Conservation (phyloP, 2,329 filamentous ascomycete genomes). For the Penicillium janthinellum region DNA sequence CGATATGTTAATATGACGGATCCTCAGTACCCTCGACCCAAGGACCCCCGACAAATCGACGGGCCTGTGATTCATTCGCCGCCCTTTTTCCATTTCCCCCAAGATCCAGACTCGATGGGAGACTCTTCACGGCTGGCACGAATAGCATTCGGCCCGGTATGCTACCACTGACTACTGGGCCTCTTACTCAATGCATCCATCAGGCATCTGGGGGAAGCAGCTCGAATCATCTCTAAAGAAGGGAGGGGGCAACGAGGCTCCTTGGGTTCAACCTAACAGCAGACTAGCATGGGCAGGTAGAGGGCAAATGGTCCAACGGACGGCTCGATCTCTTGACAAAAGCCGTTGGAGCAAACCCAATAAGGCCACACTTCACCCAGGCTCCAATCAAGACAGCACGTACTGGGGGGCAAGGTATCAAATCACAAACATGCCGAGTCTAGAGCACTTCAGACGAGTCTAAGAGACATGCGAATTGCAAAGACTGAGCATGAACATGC, state of each 20-base stretch:
- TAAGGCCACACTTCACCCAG: not conserved
- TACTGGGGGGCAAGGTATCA: not conserved
- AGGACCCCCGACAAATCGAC: constrained; percentile 27
- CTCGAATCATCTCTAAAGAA: not conserved
- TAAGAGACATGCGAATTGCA: not conserved
- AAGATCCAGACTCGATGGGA: not conserved
- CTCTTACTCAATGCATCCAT: not conserved
- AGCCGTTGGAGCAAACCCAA: not conserved
- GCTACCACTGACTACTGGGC: not conserved
- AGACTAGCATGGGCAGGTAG: not conserved
- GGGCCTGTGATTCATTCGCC: constrained; percentile 2
- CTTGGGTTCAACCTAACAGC: not conserved
- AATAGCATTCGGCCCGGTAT: not conserved
- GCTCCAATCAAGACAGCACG: not conserved
- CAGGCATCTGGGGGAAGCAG: not conserved
- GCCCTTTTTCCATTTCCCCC: not conserved
- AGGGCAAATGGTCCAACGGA: not conserved
- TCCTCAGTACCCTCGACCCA: constrained; percentile 34
- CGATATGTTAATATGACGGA: constrained; percentile 47
- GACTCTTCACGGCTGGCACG: not conserved
- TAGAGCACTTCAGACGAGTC: not conserved
- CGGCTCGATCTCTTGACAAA: not conserved
- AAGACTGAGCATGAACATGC: not conserved
- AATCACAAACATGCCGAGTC: not conserved
- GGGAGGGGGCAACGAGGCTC: not conserved